Evolutionary conservation across 164 flowering plant species (phyloP).

Genomic region (Vitis labrusca): DNA sequence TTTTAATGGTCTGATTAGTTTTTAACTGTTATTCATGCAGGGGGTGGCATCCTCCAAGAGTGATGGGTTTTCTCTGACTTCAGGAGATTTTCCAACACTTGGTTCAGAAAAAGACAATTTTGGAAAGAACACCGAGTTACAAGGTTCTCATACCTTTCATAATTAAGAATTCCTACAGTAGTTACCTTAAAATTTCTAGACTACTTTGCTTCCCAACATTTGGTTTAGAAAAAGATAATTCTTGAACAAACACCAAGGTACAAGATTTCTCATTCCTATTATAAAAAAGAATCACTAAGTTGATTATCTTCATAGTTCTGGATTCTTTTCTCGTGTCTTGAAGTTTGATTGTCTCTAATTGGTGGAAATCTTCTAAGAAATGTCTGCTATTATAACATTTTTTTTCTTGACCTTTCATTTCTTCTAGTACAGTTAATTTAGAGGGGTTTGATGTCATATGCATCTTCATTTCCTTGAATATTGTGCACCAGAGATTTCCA

Average conservation of each 20-base stretch:
- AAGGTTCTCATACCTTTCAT: slow-evolving; percentile 31
- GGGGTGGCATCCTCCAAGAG: slow-evolving; percentile 47
- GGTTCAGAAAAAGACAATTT: slow-evolving; percentile 63
- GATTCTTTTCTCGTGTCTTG: neutral
- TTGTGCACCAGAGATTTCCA: neutral
- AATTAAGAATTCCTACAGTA: neutral
- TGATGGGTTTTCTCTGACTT: slow-evolving; percentile 60
- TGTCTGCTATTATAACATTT: neutral
- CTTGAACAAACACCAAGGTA: no score
- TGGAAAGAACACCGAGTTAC: slow-evolving; percentile 42
- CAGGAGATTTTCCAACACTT: slow-evolving; percentile 97
- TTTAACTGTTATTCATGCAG: slow-evolving; percentile 32
- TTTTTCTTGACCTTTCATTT: neutral
- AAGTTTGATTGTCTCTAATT: neutral
- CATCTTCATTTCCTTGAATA: neutral
- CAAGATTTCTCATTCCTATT: no score
- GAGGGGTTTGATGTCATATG: neutral
- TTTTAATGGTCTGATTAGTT: slow-evolving; percentile 1
- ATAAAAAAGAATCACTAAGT: no score
- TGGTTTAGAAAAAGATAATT: no score
- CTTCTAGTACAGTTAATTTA: neutral
- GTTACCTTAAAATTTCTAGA: slow-evolving; percentile 1
- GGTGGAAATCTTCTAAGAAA: neutral
- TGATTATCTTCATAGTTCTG: no score
- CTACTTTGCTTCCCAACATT: neutral